These are phyloP conservation scores for Wickerhamomyces hampshirensis DNA, from an alignment of 805 yeast genomes.

Conservation along the genomic window DNA sequence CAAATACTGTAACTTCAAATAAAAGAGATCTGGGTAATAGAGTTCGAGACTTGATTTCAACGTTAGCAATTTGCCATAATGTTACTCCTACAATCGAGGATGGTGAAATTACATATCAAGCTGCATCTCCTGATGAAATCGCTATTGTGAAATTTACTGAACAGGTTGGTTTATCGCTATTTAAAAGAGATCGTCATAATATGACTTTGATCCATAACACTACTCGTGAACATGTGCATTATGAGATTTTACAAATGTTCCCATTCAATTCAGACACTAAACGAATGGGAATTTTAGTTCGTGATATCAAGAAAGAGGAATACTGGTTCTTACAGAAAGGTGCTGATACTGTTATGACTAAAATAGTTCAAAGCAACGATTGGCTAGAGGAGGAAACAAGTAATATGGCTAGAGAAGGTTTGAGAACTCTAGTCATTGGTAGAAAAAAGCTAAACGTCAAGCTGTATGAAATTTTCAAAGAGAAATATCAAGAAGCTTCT, in stretches of 20 bases:
- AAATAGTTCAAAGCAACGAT: slow-evolving; percentile 78
- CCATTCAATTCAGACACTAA: slow-evolving; percentile 96
- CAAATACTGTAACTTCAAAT: slow-evolving; percentile 19
- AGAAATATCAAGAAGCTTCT: slow-evolving; percentile 66
- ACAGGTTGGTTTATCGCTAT: slow-evolving; percentile 72
- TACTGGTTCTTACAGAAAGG: slow-evolving; percentile 89
- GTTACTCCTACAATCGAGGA: slow-evolving; percentile 91
- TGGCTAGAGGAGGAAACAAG: slow-evolving; percentile 98
- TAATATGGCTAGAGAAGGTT: slow-evolving; percentile 97
- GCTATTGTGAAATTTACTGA: slow-evolving; percentile 95
- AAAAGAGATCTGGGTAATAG: slow-evolving; percentile 70
- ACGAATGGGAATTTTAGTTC: slow-evolving; percentile 89
- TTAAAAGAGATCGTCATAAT: slow-evolving; percentile 75
- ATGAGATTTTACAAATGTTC: slow-evolving; percentile 73
- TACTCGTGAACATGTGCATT: slow-evolving; percentile 46
- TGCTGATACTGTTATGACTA: slow-evolving; percentile 91
- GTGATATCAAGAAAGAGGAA: slow-evolving; percentile 59
- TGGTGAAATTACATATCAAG: slow-evolving; percentile 79
- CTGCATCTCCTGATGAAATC: slow-evolving; percentile 97
- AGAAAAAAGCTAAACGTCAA: slow-evolving; percentile 59
- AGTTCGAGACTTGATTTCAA: slow-evolving; percentile 74
- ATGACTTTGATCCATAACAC: slow-evolving; percentile 63
- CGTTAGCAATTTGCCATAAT: slow-evolving; percentile 93
- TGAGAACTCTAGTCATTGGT: slow-evolving; percentile 93
- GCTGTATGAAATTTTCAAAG: slow-evolving; percentile 57